These are phyloP conservation scores for Abrus precatorius DNA, from an alignment of 306 rosid species.

Conservation along the genomic window DNA sequence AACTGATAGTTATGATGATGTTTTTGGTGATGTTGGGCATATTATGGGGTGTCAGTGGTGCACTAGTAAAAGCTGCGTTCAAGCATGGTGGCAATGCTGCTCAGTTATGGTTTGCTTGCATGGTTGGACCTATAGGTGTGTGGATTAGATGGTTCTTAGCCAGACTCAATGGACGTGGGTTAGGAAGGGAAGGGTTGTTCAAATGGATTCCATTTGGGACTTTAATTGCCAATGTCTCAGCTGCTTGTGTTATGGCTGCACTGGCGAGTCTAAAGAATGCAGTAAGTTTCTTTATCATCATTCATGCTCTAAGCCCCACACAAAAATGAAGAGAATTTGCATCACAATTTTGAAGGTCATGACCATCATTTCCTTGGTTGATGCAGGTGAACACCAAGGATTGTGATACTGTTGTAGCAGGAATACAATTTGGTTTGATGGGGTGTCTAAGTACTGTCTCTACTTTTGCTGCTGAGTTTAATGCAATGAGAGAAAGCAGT, in stretches of 20 bases:
- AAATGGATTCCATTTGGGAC: slow-evolving; percentile 94
- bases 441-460: slow-evolving; percentile 94
- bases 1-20: slow-evolving; percentile 60
- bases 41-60: slow-evolving; percentile 69
- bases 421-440: slow-evolving; percentile 75
- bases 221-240: slow-evolving; percentile 82
- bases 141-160: slow-evolving; percentile 97
- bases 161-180: slow-evolving; percentile 79
- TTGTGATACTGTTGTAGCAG: slow-evolving; percentile 65
- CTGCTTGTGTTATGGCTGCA: slow-evolving; percentile 86
- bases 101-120: slow-evolving; percentile 80
- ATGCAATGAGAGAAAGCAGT: slow-evolving; percentile 79
- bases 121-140: slow-evolving; percentile 87
- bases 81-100: slow-evolving; percentile 60
- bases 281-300: slow-evolving; percentile 53
- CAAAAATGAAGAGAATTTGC: background rate
- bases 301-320: background rate
- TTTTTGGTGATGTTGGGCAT: slow-evolving; percentile 56
- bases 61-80: slow-evolving; percentile 57
- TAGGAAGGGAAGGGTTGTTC: slow-evolving; percentile 62
- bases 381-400: slow-evolving; percentile 66
- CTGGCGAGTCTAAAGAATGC: slow-evolving; percentile 65
- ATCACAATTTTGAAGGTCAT: slow-evolving; percentile 9
- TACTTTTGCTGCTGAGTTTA: slow-evolving; percentile 84
- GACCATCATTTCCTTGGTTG: slow-evolving; percentile 24